Base-by-base conservation (phyloP, 2,329 filamentous ascomycete species). In the Fusarium kyushuense region DNA sequence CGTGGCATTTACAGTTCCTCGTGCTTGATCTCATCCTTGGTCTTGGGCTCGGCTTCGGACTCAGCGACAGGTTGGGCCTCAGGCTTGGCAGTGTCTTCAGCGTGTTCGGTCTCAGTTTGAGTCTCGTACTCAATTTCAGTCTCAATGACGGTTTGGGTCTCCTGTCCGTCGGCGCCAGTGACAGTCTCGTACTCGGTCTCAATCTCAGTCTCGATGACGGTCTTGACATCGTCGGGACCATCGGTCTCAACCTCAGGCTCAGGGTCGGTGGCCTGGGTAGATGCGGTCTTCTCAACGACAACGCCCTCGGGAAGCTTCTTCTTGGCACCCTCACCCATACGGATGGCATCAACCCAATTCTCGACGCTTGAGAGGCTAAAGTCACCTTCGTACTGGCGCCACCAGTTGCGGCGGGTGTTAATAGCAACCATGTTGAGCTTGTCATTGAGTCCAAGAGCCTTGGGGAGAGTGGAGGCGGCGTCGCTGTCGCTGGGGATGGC, bases 351-450 rank as follows among this genome's bases (percentile, higher is more conserved):
- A 61, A 99, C 88, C 93, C 95, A 99, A 65, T 83, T 82, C 81
- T 97, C 93, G 30, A 99, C 82, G 27, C 85, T 86, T 54, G 86
- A 83, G 25, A 84, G 76, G 55, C 86, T 87, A 43, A 89, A 89
- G 42, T 86, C 81, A 4, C 86, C 88, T 47, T 87, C 81, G 77
- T 92, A 96, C 59, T 86, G 87, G 73, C 91, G 90, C 87, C 90
- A 96, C 96, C 96, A 99, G 41, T 87, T 86, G 54, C 94, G 89
- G 74, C 94, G 93, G 32, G 88, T 91, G 78, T 97, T 97, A 61
- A 97, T 78, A 17, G 94, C 94, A 55, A 98, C 83, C 43, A 98
- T 80, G 75, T 94, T 89, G 17, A 93, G 82, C 9, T 87, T 81
- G 2, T 82, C 81, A 1, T 79, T 78, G 23, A 97, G 83, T 1